Percentiles rank a stretch among this genome's conserved stretches.
These are phyloP conservation scores for Cadophora sp. DNA, from an alignment of 2,329 filamentous ascomycete species.

Conservation along the genomic window DNA sequence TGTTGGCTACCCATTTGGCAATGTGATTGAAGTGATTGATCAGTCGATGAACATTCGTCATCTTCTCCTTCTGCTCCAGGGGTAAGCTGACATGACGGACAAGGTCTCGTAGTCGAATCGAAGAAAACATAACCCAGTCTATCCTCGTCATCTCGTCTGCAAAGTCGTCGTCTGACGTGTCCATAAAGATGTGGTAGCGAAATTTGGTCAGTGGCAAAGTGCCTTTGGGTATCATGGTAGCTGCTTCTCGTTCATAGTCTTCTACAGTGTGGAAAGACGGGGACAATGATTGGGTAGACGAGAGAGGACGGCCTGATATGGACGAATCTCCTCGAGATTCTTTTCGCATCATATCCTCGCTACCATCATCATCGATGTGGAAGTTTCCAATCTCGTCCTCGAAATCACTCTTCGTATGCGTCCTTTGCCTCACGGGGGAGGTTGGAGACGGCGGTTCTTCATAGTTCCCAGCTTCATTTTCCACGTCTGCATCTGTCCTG, in stretches of 20 bases:
- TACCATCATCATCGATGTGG: conserved; percentile 33
- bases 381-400: conserved; percentile 35
- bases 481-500: conserved; percentile 71
- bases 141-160: conserved; percentile 93
- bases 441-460: conserved; percentile 35
- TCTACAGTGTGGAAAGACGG: conserved; percentile 69
- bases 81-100: conserved; percentile 88
- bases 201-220: conserved; percentile 78
- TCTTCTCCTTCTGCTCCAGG: conserved; percentile 71
- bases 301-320: conserved; percentile 35
- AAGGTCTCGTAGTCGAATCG: conserved; percentile 90
- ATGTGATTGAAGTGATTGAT: conserved; percentile 91
- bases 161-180: conserved; percentile 81
- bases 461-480: conserved; percentile 36
- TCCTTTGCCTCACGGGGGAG: conserved; percentile 35
- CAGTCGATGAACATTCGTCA: conserved; percentile 92
- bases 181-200: conserved; percentile 91
- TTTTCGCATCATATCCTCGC: conserved; percentile 38
- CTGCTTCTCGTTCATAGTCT: conserved; percentile 80
- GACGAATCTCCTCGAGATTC: conserved; percentile 37
- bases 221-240: conserved; percentile 72
- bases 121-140: conserved; percentile 98
- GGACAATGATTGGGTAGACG: conserved; percentile 36
- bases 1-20: conserved; percentile 81
- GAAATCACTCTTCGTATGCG: conserved; percentile 29